Conservation (phyloP, 495 filamentous ascomycete genomes). For the Aspergillus diversus region DNA sequence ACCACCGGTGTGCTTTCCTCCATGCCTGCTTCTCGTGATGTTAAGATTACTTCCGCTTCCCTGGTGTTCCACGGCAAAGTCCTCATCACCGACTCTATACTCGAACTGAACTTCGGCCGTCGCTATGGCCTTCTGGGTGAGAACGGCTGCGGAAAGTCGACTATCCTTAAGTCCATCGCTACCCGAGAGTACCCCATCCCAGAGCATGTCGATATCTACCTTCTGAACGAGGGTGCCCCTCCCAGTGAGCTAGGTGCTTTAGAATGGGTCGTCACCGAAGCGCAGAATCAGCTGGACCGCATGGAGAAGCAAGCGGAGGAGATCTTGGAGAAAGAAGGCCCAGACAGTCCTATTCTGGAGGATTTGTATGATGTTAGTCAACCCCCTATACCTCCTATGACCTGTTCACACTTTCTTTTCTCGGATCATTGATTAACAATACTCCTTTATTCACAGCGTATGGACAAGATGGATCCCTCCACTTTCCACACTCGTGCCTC, state of each 20-base stretch:
- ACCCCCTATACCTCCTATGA: not conserved
- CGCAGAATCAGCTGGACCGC: constrained; percentile 87
- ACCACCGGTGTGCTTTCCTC: constrained; percentile 97
- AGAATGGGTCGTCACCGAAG: constrained; percentile 96
- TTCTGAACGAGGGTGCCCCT: constrained; percentile 97
- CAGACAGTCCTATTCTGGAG: constrained; percentile 87
- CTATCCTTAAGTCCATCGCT: constrained; percentile 90
- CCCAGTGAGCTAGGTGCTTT: constrained; percentile 85
- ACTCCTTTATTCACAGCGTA: constrained; percentile 61
- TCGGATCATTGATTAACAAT: constrained; percentile 32
- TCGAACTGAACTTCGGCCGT: constrained; percentile 91
- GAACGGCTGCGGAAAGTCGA: constrained; percentile 99
- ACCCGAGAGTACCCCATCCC: constrained; percentile 94
- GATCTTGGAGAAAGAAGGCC: constrained; percentile 86
- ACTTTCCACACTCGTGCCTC: constrained; percentile 98
- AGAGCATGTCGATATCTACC: constrained; percentile 97
- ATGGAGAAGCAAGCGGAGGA: constrained; percentile 89
- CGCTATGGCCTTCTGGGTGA: constrained; percentile 95
- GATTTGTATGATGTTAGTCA: constrained; percentile 91
- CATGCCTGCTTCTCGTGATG: constrained; percentile 78
- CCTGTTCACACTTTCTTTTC: constrained; percentile 3
- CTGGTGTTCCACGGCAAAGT: constrained; percentile 98
- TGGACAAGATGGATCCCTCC: constrained; percentile 99
- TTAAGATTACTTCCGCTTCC: constrained; percentile 92
- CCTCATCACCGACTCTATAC: constrained; percentile 86